These are phyloP conservation scores for Aegilops sharonensis DNA, from an alignment of 176 grass and related monocot species.

Conservation along the genomic window DNA sequence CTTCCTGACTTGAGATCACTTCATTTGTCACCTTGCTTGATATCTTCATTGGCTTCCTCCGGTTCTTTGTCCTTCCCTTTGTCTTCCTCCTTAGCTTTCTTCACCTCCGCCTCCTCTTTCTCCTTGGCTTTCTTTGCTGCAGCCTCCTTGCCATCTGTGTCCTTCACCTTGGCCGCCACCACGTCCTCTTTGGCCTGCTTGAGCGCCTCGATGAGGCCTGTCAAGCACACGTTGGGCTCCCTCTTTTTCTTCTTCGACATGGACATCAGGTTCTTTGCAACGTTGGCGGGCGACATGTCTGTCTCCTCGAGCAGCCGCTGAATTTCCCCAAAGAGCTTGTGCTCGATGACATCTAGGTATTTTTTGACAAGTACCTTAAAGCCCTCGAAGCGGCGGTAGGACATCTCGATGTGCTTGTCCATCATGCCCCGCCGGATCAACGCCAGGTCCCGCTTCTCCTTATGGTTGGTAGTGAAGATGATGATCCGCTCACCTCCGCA, in stretches of 20 bases:
- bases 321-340: slow-evolving; percentile 30
- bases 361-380: slow-evolving; percentile 67
- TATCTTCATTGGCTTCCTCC: too few relatives aligned
- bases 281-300: slow-evolving; percentile 40
- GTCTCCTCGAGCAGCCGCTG: slow-evolving; percentile 38
- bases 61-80: too few relatives aligned
- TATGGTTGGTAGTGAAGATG: too few relatives aligned
- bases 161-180: background rate
- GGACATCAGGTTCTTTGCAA: slow-evolving; percentile 51
- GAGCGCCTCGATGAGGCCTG: slow-evolving; percentile 30
- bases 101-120: too few relatives aligned
- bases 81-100: too few relatives aligned
- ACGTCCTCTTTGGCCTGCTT: slow-evolving; percentile 11
- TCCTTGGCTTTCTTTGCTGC: too few relatives aligned
- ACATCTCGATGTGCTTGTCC: slow-evolving; percentile 89
- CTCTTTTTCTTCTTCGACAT: slow-evolving; percentile 16
- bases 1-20: too few relatives aligned
- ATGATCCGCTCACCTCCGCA: slow-evolving; percentile 60
- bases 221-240: background rate
- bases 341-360: slow-evolving; percentile 34
- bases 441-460: slow-evolving; percentile 59
- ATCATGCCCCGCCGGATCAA: slow-evolving; percentile 60
- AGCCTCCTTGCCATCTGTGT: background rate
- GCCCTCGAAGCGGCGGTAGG: slow-evolving; percentile 53
- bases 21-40: too few relatives aligned